Evolutionary conservation across 495 filamentous ascomycete species (phyloP), one percentile per base, ranked within the genome.

Genomic region (Neurospora sp.): DNA sequence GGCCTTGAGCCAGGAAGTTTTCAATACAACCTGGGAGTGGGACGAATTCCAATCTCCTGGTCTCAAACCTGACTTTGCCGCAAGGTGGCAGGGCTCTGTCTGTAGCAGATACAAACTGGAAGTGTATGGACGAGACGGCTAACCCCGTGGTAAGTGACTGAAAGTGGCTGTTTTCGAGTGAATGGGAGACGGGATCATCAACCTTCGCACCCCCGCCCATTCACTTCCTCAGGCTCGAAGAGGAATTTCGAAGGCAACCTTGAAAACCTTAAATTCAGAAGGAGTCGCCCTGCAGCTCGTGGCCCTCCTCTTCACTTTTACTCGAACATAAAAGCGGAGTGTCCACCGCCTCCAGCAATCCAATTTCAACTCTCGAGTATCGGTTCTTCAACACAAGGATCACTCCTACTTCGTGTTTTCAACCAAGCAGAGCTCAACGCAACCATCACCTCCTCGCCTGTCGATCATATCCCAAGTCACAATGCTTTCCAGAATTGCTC

Each of bases 401-500:
- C 2, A 66, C 27, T 66, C 8, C 12, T 31, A 7, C 27, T 35
- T 66, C 14, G 54, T 66, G 54, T 18, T 66, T 62, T 66, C 12
- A 18, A 66, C 54, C 42, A 49, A 62, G 42, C 42, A 44, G n/a
- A 66, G 27, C 9, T 38, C 71, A 70, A 66, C 71, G 10, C 31
- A 27, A 69, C 27, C 31, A 20, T 27, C 14, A 4, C 14, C 14
- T 31, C 54, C 54, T 66, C 27, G 12, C 27, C 12, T 35, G 23
- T 16, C 54, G 1, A 60, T 69, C 23, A 72, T 70, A 72, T 31
- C 44, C 46, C 18, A 27, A 31, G 9, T 11, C 72, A 27, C 69
- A 71, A 77, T 79, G 74, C 20, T 76, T 16, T 74, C 74, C 4
- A 74, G 71, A 27, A 14, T 75, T 16, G 39, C 71, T 9, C 46